phyloP scores from a whole-genome alignment of 495 filamentous ascomycete genomes.

The Letharia lupina region DNA sequence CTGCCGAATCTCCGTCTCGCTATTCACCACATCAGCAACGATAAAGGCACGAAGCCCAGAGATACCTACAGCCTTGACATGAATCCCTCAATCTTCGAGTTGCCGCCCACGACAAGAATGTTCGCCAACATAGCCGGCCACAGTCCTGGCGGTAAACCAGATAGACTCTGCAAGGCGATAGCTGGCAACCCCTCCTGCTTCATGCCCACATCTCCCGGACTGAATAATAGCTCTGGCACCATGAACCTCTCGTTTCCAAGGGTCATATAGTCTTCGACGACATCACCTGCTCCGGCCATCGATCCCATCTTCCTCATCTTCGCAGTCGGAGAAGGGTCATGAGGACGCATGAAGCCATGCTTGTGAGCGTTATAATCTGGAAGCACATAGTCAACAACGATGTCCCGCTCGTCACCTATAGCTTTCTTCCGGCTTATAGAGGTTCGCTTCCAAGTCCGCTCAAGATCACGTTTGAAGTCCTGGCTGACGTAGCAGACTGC shows the following conservation, averaged over 20 bases:
- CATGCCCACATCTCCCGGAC: constrained; percentile 77
- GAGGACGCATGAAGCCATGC: constrained; percentile 65
- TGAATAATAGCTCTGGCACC: constrained; percentile 85
- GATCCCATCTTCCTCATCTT: constrained; percentile 52
- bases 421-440: constrained; percentile 25
- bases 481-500: constrained; percentile 73
- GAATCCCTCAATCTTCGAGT: constrained; percentile 69
- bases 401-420: constrained; percentile 48
- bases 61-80: constrained; percentile 58
- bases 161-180: constrained; percentile 70
- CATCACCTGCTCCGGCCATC: constrained; percentile 44
- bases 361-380: constrained; percentile 76
- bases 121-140: constrained; percentile 78
- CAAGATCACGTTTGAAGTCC: constrained; percentile 72
- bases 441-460: constrained; percentile 69
- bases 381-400: constrained; percentile 86
- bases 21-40: constrained; percentile 19
- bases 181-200: constrained; percentile 76
- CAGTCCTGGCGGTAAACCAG: constrained; percentile 63
- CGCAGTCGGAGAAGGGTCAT: constrained; percentile 56
- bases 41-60: neutral
- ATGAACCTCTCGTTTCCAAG: constrained; percentile 86
- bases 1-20: constrained; percentile 62
- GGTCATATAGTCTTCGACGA: constrained; percentile 73
- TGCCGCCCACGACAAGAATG: constrained; percentile 83